Evolutionary conservation across 169 alveolate species (phyloP), one percentile per base, ranked within the genome.

Genomic region (Cytauxzoon felis): DNA sequence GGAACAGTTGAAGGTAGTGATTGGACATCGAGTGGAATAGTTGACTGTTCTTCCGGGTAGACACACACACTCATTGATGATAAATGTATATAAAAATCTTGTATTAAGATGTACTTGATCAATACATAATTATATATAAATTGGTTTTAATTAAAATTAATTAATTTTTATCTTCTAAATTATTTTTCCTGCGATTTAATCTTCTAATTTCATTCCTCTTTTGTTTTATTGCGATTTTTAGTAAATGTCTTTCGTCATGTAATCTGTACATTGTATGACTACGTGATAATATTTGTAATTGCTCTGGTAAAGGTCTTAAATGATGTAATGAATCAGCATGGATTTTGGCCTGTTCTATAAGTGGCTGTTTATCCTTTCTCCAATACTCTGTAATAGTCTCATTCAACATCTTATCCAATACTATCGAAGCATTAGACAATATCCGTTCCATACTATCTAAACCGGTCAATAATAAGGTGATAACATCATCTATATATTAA

Each of bases 221-320:
- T 41, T 64, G 70, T 48, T 75, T 75, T 9, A 75, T 53, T 30
- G 68, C 58, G 33, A 75, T 52, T 23, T 75, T 75, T 43, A 64
- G 42, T 48, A 75, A 30, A 45, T 64, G 71, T 23, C 85, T 36
- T 33, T 75, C 85, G 56, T 75, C 85, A 45, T 75, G 85, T 27
- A 75, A 45, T 13, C 85, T 68, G 26, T 75, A 75, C 85, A 75
- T 65, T 16, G 68, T 64, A 9, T 62, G 78, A 40, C 80, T 64
- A 47, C 56, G 53, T 0, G 85, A 75, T 16, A 75, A 40, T 41
- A 75, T 19, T 48, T 75, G 85, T 18, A 75, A 36, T 23, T 75
- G 73, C 68, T 36, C 85, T 0, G 85, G 85, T 6, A 62, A 7
- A 0, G 78, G 80, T 13, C 34, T 13, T 34, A 47, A 51, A 33